These are phyloP conservation scores for Entonaema liquescens DNA, from an alignment of 495 filamentous ascomycete species.

Conservation along the genomic window DNA sequence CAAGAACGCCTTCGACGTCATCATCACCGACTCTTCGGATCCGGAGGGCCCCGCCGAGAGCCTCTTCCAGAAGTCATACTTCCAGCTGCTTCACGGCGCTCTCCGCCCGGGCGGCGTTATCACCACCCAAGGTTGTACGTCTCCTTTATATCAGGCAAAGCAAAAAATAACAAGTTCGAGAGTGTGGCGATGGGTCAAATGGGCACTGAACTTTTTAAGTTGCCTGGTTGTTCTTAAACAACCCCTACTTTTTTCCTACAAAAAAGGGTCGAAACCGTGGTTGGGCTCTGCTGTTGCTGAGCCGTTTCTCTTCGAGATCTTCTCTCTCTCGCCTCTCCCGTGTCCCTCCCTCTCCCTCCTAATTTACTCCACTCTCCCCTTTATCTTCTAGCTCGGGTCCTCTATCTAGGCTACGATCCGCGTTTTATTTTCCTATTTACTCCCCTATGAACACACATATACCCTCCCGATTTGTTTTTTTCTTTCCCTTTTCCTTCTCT, in stretches of 20 bases:
- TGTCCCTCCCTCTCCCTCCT: background rate
- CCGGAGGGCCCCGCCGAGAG: slow-evolving; percentile 95
- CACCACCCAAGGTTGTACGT: slow-evolving; percentile 99
- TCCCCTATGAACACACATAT: background rate
- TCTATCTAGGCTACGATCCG: slow-evolving; percentile 5
- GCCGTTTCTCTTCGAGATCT: slow-evolving; percentile 34
- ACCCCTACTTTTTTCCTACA: slow-evolving; percentile 15
- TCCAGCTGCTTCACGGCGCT: slow-evolving; percentile 87
- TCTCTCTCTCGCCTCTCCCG: slow-evolving; percentile 33
- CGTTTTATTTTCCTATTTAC: background rate
- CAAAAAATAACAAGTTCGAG: slow-evolving; percentile 28
- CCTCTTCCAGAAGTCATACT: slow-evolving; percentile 99
- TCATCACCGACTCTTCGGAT: slow-evolving; percentile 98
- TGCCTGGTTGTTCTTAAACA: slow-evolving; percentile 45
- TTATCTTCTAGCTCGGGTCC: slow-evolving; percentile 1
- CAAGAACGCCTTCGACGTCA: slow-evolving; percentile 97
- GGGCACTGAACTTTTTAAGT: slow-evolving; percentile 33
- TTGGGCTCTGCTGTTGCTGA: slow-evolving; percentile 17
- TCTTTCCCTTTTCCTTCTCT: background rate
- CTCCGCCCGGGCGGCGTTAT: slow-evolving; percentile 96
- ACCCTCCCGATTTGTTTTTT: background rate
- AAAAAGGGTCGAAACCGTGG: slow-evolving; percentile 38
- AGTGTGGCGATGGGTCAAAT: slow-evolving; percentile 37
- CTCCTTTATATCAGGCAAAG: slow-evolving; percentile 63
- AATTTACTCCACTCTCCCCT: background rate